These are phyloP conservation scores for Gracilaria gracilis DNA, from an alignment of 23 red algal genomes.

Conservation along the genomic window DNA sequence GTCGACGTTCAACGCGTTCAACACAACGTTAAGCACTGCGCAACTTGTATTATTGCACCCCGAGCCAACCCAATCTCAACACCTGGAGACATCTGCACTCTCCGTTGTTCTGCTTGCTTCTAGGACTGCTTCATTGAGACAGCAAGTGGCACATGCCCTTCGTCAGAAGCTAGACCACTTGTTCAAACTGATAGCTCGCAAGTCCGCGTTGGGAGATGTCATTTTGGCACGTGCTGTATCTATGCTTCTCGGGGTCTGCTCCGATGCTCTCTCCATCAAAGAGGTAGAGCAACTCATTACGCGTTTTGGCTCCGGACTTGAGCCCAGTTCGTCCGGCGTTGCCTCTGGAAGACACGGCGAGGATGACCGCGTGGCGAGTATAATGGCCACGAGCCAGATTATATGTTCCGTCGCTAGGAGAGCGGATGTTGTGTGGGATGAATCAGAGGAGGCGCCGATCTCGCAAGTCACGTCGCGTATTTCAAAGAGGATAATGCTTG, in stretches of 20 bases:
- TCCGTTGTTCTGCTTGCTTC: slow-evolving; percentile 13
- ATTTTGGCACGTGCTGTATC: slow-evolving; percentile 36
- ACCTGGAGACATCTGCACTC: neutral
- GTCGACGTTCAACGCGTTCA: neutral
- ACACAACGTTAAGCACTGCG: neutral
- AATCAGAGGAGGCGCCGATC: neutral
- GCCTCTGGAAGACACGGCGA: slow-evolving; percentile 44
- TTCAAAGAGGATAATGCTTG: slow-evolving; percentile 28
- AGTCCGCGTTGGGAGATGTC: slow-evolving; percentile 57
- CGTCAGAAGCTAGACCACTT: neutral
- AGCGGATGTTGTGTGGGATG: slow-evolving; percentile 13
- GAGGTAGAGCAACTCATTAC: slow-evolving; percentile 1
- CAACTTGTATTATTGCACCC: neutral
- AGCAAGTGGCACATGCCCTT: neutral
- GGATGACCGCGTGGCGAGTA: slow-evolving; percentile 58
- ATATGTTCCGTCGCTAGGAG: neutral
- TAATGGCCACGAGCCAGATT: slow-evolving; percentile 28
- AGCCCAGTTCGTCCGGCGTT: slow-evolving; percentile 48
- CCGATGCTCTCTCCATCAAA: neutral
- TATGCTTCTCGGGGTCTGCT: slow-evolving; percentile 20
- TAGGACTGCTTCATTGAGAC: neutral
- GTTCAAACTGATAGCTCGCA: slow-evolving; percentile 25
- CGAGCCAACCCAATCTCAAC: neutral
- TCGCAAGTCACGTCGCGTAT: neutral
- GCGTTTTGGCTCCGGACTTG: neutral